A percentile compares a stretch with the other conserved stretches of the same genome.
Evolutionary conservation across 2,329 filamentous ascomycete genomes (phyloP).

Genomic region (Scedosporium apiospermum): DNA sequence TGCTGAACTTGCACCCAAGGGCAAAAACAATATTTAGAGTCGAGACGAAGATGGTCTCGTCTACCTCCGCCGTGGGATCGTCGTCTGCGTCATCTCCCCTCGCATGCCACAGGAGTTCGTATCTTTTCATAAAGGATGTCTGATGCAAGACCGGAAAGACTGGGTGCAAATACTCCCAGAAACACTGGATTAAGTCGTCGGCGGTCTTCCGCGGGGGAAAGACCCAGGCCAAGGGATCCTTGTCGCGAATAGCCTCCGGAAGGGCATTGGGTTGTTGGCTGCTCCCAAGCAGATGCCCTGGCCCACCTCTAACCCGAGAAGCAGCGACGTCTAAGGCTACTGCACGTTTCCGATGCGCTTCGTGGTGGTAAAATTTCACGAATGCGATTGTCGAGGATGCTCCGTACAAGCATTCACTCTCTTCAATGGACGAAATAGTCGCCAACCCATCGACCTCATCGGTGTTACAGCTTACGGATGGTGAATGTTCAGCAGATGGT

Average conservation of each 20-base stretch:
- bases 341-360: not conserved
- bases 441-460: slow-evolving; percentile 5
- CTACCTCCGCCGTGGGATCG: not conserved
- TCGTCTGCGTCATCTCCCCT: not conserved
- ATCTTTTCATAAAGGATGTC: slow-evolving; percentile 8
- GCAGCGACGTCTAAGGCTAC: no score
- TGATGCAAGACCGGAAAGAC: slow-evolving; percentile 12
- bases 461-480: not conserved
- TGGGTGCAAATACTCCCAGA: slow-evolving; percentile 12
- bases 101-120: slow-evolving; percentile 8
- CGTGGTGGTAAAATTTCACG: not conserved
- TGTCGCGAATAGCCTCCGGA: not conserved
- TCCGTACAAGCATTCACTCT: slow-evolving; percentile 4
- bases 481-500: not conserved
- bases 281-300: no score
- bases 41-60: not conserved
- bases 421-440: slow-evolving; percentile 4
- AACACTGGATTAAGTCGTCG: slow-evolving; percentile 7
- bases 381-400: slow-evolving; percentile 6
- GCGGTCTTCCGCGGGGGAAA: slow-evolving; percentile 3
- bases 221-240: not conserved
- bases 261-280: not conserved
- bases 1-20: slow-evolving; percentile 12
- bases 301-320: no score
- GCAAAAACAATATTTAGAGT: slow-evolving; percentile 16